Base-by-base conservation (phyloP, 2,329 filamentous ascomycete genomes). In the Colletotrichum cuscutae region DNA sequence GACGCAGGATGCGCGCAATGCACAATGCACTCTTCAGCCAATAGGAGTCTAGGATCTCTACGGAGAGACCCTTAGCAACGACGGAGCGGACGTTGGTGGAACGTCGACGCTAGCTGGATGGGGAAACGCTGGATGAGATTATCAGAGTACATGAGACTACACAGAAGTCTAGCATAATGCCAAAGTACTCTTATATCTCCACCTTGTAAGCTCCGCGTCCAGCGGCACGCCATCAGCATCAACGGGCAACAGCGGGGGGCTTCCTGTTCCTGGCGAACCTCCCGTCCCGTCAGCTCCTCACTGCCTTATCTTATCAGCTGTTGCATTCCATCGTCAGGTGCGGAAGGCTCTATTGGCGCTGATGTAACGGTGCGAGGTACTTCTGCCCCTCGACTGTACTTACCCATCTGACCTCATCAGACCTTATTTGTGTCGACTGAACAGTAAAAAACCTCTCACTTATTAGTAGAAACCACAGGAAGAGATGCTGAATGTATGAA, bases 341-440 rank as follows among this genome's bases (percentile, higher is more conserved):
- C 56, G n/a, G 35, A 42, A 24, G 49, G 49, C 24, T 24, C 35
- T 32, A 28, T 30, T 30, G 52, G 15, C 22, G 66, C 58, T 42
- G 68, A 72, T 72, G 70, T 65, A 72, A 64, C 69, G 64, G 69
- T 72, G 69, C 69, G 65, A 59, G 13, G 13, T 37, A 13, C 5
- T 3, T 15, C 8, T 1, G 8, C 8, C 12, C 11, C 1, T 15
- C 19, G 30, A 69, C 65, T 56, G 65, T 69, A 11, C 24, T 13
- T 32, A 32, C 15, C 26, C 15, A 49, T 26, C 37, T 22, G 46
- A 42, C 42, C 58, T 46, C 13, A 37, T 42, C 3, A 37, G 35
- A 19, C 15, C 37, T 19, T 13, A 19, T 42, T 42, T 42, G 13
- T 19, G 37, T 19, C 6, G 6, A 42, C 15, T 42, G 37, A 42